Evolutionary conservation across 2,329 filamentous ascomycete genomes (phyloP).

Genomic region (Helminthosporium solani): DNA sequence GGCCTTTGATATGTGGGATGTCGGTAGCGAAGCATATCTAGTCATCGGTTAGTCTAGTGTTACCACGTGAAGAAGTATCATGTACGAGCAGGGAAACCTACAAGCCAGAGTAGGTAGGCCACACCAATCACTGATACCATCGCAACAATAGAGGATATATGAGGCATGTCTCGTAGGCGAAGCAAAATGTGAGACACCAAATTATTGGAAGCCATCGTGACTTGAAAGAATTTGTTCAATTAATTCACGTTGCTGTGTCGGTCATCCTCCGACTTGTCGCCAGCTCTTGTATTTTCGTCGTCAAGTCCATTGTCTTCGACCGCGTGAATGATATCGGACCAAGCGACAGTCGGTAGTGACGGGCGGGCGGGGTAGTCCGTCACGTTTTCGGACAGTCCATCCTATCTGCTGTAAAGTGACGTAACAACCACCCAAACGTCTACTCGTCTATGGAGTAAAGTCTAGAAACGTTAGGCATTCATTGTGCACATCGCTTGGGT

Average conservation of each 20-base stretch:
- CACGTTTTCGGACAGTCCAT: neutral
- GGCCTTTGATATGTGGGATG: constrained; percentile 51
- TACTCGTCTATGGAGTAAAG: no score
- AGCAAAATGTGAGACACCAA: neutral
- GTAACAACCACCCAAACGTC: no score
- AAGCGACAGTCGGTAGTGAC: neutral
- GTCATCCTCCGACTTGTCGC: neutral
- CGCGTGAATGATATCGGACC: neutral
- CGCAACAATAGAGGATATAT: neutral
- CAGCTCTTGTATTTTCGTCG: neutral
- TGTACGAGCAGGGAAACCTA: neutral
- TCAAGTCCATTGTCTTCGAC: neutral
- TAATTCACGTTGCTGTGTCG: neutral
- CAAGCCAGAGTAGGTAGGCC: neutral
- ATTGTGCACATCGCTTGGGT: no score
- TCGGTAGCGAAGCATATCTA: constrained; percentile 40
- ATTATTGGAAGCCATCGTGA: neutral
- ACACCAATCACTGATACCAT: neutral
- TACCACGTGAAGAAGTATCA: neutral
- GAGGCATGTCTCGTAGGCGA: neutral
- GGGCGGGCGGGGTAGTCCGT: neutral
- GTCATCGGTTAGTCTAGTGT: neutral
- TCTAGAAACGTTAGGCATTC: no score
- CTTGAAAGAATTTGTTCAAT: neutral
- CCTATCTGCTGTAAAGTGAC: no score